phyloP scores from a whole-genome alignment of 805 yeast genomes.

The Candida corydali region DNA sequence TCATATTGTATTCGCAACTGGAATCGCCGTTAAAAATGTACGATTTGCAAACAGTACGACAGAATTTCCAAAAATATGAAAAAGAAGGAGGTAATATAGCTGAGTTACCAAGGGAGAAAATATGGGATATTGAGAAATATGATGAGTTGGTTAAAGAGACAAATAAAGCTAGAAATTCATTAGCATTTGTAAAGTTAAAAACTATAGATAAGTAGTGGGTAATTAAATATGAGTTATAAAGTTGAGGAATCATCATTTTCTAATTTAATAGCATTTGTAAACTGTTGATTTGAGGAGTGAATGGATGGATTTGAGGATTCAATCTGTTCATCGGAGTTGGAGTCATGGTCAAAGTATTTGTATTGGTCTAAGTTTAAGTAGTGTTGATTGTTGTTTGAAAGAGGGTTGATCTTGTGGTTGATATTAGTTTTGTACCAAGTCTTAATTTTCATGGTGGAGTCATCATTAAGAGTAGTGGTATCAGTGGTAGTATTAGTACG shows the following conservation, averaged over 20 bases:
- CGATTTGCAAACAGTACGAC: slow-evolving; percentile 41
- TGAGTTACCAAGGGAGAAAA: slow-evolving; percentile 29
- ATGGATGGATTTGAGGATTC: not conserved
- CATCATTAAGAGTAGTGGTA: slow-evolving; percentile 8
- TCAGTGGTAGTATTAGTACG: too few species aligned
- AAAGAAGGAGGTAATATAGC: slow-evolving; percentile 39
- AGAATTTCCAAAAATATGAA: slow-evolving; percentile 41
- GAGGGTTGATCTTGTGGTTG: slow-evolving; percentile 13
- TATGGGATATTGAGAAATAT: slow-evolving; percentile 53
- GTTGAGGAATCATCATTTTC: slow-evolving; percentile 6
- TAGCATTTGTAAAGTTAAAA: slow-evolving; percentile 48
- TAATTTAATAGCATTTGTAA: slow-evolving; percentile 6
- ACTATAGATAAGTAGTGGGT: not conserved
- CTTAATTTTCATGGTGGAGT: slow-evolving; percentile 19
- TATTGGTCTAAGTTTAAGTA: slow-evolving; percentile 41
- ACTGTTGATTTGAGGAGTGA: slow-evolving; percentile 2
- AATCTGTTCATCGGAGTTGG: slow-evolving; percentile 13
- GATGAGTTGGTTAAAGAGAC: slow-evolving; percentile 45
- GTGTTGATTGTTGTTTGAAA: not conserved
- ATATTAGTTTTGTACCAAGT: slow-evolving; percentile 35
- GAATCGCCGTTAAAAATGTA: slow-evolving; percentile 54
- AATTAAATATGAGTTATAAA: too few species aligned
- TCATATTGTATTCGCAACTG: slow-evolving; percentile 59
- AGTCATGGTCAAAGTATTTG: slow-evolving; percentile 29
- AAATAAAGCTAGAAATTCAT: slow-evolving; percentile 53